Evolutionary conservation across 2,329 filamentous ascomycete genomes (phyloP), one percentile per base, ranked within the genome.

Genomic region (Podosphaera fusca): DNA sequence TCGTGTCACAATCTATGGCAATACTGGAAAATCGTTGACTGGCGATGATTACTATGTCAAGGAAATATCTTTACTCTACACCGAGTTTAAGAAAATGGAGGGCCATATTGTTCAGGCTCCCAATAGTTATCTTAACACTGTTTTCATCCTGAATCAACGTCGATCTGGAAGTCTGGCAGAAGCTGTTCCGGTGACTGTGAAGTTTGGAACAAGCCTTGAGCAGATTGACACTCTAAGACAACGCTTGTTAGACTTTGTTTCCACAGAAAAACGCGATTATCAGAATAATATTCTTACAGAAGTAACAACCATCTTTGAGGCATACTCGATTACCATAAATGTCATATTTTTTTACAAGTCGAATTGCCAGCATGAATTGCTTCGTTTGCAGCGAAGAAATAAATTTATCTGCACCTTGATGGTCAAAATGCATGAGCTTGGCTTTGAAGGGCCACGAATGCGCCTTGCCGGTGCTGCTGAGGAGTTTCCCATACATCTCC

Each of bases 31-130:
- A n/a, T 68, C 76, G 14, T 76, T 87, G 66, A 79, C 77, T 40
- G 89, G 89, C 51, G 90, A 95, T 64, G 90, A 95, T 65, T 96
- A 95, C 70, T 95, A 94, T 62, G 89, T 96, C 56, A 94, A 94
- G 57, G 87, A 95, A 66, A 94, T 96, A 57, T 85, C 87, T 1
- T 75, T 96, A 1, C 76, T 95, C 14, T 96, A 92, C 68, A 96
- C 90, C 12, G 90, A 95, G 66, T 95, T 95, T 74, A 95, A 95
- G 75, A 95, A 95, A 74, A 90, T 95, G 85, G 84, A 95, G 69
- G 90, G 90, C 1, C 89, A 95, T 64, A 84, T 95, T 31, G 90
- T 96, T 0, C 90, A 95, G 69, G 90, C 90, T 0, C 90, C 90
- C 9, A 96, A 96, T 75, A 94, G 85, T 58, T 81, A 95, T 42